Base-by-base conservation (phyloP, 805 yeast species). In the Myxozyma neglecta region DNA sequence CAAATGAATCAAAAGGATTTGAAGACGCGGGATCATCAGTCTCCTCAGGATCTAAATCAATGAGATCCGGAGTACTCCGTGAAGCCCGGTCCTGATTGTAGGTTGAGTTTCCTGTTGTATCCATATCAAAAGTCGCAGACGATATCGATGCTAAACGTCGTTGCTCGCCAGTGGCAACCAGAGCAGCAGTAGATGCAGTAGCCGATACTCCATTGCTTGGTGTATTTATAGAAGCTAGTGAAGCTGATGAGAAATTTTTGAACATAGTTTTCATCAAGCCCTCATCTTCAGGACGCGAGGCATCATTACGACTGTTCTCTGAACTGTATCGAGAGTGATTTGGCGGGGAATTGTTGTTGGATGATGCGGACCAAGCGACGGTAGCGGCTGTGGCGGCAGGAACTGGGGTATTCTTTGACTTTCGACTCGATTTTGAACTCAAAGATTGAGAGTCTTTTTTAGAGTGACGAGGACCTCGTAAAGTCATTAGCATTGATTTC, bases 401-500 rank as follows among this genome's bases (percentile, higher is more conserved):
- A n/a, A 51, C 29, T 1, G 59, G 53, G 7, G 35, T 37, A 13
- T 46, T 16, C 40, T 54, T 45, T 7, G 52, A 9, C n/a, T 51
- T 51, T 36, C 46, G 46, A 9, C 24, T 36, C 5, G 55, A 10
- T 46, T 51, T 51, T 13, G 46, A 14, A 16, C 7, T 40, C 36
- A 36, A 13, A 29, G 29, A 10, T 39, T 47, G 52, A 40, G 32
- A 14, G 6, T 56, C 57, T 49, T 61, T 63, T 51, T 56, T 63
- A n/a, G 52, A 50, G 32, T 32, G 42, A 47, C 49, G 57, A 24
- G 62, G 60, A 6, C 63, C 67, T 13, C 67, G 60, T 18, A 64
- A 34, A 1, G 67, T 64, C 67, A 64, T 64, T 5, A 59, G 60
- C 67, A 64, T 64, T 40, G 67, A 48, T 34, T 64, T 64, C 49